Conservation (phyloP, 495 filamentous ascomycete species). For the Hypoxylon subgilvum region DNA sequence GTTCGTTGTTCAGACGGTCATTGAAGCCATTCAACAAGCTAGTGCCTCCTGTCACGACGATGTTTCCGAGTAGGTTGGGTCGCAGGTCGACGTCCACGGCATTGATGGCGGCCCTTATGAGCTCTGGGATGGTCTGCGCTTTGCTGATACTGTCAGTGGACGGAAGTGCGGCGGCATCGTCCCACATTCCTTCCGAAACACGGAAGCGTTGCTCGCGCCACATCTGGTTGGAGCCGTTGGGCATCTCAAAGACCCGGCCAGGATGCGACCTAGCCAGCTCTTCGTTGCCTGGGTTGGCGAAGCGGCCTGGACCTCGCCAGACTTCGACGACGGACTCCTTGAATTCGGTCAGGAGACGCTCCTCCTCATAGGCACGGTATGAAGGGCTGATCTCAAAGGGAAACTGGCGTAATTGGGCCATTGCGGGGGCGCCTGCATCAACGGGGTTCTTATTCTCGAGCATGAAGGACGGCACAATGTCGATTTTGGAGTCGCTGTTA, state of each 20-base stretch:
- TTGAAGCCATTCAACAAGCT: conserved; percentile 87
- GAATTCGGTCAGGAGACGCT: conserved; percentile 90
- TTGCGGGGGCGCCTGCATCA: conserved; percentile 81
- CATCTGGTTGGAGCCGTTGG: conserved; percentile 91
- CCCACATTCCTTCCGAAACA: conserved; percentile 86
- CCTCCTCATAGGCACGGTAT: conserved; percentile 84
- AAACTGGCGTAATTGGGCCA: conserved; percentile 64
- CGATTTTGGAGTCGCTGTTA: conserved; percentile 74
- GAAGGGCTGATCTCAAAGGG: conserved; percentile 67
- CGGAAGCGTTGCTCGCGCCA: conserved; percentile 86
- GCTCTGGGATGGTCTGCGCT: conserved; percentile 75
- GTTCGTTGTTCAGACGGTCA: conserved; percentile 83
- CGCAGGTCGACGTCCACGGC: conserved; percentile 88
- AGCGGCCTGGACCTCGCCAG: conserved; percentile 82
- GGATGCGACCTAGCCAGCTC: conserved; percentile 69
- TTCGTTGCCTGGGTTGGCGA: conserved; percentile 65
- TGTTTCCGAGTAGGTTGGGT: conserved; percentile 79
- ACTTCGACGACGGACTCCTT: conserved; percentile 96
- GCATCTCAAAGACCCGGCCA: conserved; percentile 92
- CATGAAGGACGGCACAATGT: conserved; percentile 84
- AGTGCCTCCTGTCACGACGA: conserved; percentile 90
- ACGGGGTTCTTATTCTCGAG: conserved; percentile 84
- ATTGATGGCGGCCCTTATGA: conserved; percentile 77
- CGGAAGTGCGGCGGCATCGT: conserved; percentile 70
- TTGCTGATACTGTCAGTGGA: conserved; percentile 52